Conservation (phyloP, 192 early-diverging fungal species). For the Backusella mclennaniae region DNA sequence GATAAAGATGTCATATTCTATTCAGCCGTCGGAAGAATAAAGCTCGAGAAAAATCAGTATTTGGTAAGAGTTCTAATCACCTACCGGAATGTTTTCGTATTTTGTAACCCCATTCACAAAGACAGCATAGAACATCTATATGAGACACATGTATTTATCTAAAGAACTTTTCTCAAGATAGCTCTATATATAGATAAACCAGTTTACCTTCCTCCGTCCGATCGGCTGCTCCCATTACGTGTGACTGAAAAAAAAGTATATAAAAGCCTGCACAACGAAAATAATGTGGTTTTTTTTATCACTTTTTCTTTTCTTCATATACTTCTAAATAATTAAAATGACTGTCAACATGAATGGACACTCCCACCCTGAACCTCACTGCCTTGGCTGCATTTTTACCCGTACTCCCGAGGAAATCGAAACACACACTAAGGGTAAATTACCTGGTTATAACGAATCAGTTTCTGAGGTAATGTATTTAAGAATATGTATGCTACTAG, state of each 20-base stretch:
- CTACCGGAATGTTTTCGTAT: background rate
- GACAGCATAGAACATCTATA: background rate
- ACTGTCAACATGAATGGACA: background rate
- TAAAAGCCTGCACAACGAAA: background rate
- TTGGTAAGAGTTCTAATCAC: background rate
- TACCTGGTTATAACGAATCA: constrained; percentile 34
- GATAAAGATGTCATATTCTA: background rate
- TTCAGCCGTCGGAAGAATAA: background rate
- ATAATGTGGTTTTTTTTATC: background rate
- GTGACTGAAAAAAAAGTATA: background rate
- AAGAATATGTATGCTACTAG: background rate
- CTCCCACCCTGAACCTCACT: background rate
- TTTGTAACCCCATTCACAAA: constrained; percentile 1
- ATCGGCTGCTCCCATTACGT: background rate
- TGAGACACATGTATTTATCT: background rate
- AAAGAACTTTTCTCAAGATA: constrained; percentile 7
- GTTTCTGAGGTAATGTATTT: constrained; percentile 11
- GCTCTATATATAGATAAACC: background rate
- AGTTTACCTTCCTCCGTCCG: background rate
- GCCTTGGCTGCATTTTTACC: background rate
- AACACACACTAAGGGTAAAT: background rate
- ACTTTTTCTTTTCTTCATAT: background rate
- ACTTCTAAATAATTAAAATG: background rate
- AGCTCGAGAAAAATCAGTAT: background rate
- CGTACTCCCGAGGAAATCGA: background rate